These are phyloP conservation scores for Yamadazyma buinensis DNA, from an alignment of 1,139 yeast genomes.

Conservation along the genomic window DNA sequence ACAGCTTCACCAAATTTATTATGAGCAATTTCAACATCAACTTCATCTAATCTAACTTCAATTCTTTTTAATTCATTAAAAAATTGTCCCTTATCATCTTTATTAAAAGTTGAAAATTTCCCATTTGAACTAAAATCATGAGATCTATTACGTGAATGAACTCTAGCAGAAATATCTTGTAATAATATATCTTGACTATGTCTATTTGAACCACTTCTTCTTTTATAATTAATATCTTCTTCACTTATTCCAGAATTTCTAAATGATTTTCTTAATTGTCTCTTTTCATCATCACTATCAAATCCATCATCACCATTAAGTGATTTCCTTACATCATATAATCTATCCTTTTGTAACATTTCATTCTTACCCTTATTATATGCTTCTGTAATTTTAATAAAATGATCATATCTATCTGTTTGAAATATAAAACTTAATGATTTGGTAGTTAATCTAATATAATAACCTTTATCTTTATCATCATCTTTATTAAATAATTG, in stretches of 20 bases:
- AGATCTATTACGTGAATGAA: constrained; percentile 53
- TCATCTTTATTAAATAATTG: constrained; percentile 26
- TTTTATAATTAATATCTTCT: constrained; percentile 20
- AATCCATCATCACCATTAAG: constrained; percentile 14
- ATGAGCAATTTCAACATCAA: constrained; percentile 64
- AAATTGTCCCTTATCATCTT: constrained; percentile 25
- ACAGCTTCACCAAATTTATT: constrained; percentile 55
- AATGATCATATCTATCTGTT: constrained; percentile 61
- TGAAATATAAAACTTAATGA: constrained; percentile 58
- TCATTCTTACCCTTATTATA: constrained; percentile 66
- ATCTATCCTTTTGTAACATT: constrained; percentile 44
- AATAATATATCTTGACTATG: constrained; percentile 39
- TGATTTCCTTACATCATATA: constrained; percentile 29
- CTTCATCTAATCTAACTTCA: constrained; percentile 62
- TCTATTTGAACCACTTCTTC: constrained; percentile 29
- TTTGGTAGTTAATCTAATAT: constrained; percentile 45
- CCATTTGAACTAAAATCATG: constrained; percentile 35
- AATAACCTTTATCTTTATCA: constrained; percentile 27
- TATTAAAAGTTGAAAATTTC: constrained; percentile 13
- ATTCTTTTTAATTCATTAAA: constrained; percentile 47
- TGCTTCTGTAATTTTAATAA: constrained; percentile 52
- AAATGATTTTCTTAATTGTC: constrained; percentile 38
- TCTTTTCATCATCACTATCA: constrained; percentile 33
- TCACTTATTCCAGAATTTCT: constrained; percentile 33
- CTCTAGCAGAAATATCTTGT: constrained; percentile 52